Percentiles rank a stretch among this genome's conserved stretches.
phyloP scores from a whole-genome alignment of 164 flowering plant species.

The Amborella trichopoda region DNA sequence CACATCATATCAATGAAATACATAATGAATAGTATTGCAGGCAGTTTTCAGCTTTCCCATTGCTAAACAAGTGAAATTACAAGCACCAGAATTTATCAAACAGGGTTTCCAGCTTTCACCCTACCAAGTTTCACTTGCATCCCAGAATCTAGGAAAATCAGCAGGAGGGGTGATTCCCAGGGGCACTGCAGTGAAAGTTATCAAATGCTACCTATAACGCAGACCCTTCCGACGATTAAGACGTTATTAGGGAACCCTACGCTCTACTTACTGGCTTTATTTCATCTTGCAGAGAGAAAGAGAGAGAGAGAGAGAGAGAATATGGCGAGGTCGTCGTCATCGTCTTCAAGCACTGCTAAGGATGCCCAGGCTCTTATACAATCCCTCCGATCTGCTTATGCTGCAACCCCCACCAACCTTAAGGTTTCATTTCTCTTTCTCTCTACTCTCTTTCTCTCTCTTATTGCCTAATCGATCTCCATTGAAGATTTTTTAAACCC shows the following conservation, averaged over 20 bases:
- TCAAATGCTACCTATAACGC: background rate
- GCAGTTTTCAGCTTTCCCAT: no score
- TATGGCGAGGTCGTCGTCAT: background rate
- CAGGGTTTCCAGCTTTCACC: background rate
- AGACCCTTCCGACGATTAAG: background rate
- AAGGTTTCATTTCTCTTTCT: constrained; percentile 30
- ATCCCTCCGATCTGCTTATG: constrained; percentile 63
- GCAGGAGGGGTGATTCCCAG: background rate
- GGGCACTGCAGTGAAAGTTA: no score
- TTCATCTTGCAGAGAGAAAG: no score
- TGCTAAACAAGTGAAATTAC: no score
- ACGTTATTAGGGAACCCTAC: background rate
- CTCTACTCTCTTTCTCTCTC: background rate
- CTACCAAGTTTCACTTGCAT: background rate
- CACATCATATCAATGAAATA: no score
- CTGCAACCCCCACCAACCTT: constrained; percentile 66
- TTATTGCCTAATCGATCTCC: background rate
- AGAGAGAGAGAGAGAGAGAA: background rate
- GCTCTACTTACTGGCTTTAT: background rate
- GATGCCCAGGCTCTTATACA: constrained; percentile 11
- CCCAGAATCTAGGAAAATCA: background rate
- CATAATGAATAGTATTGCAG: no score
- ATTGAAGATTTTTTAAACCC: background rate
- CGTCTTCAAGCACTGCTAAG: constrained; percentile 1
- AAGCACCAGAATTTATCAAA: background rate